Base-by-base conservation (phyloP, 768 basidiomycete genomes). In the Lactarius hengduanensis region DNA sequence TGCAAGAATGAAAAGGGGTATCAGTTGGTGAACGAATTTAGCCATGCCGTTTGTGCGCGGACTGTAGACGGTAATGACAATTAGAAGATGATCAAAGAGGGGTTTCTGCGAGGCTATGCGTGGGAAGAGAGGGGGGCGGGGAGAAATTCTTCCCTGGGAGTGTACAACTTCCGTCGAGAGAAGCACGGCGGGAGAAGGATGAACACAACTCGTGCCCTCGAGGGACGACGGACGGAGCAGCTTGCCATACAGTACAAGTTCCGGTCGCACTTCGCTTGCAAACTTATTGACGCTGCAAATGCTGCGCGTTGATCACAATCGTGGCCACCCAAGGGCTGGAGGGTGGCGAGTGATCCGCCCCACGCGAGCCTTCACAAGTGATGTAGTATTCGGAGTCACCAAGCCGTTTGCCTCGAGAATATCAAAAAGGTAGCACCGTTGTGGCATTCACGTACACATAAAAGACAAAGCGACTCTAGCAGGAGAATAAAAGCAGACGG, bases 371-470 rank as follows among this genome's bases (percentile, higher is more conserved):
- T 55, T 1, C 32, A 28, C 18, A 8, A 32, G 54, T 2, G 28
- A 55, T 5, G 36, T 30, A 28, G 40, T 10, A 20, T 32, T 30
- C 22, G 2, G 30, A 34, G 20, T 20, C 7, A 56, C 28, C 40
- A 43, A 18, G 40, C 40, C 50, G 41, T 22, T 28, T 43, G 30
- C 10, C 30, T 26, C 41, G 18, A 45, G 41, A n/a, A 61, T 26
- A 15, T 56, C 59, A 45, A 38, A 13, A 30, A 38, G 36, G 36
- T 59, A 56, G 61, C 38, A 41, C 26, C 16, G 18, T 62, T 53
- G 61, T 47, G 57, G 11, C 16, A 34, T 4, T 62, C 22, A 62
- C 50, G 22, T 66, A 66, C 56, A 61, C 18, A 58, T 45, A 43
- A 36, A 20, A 61, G 22, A 40, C 59, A 57, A 28, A 47, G 20